phyloP scores from a whole-genome alignment of 202 grass and related monocot species.

The Dendrocalamus latiflorus region DNA sequence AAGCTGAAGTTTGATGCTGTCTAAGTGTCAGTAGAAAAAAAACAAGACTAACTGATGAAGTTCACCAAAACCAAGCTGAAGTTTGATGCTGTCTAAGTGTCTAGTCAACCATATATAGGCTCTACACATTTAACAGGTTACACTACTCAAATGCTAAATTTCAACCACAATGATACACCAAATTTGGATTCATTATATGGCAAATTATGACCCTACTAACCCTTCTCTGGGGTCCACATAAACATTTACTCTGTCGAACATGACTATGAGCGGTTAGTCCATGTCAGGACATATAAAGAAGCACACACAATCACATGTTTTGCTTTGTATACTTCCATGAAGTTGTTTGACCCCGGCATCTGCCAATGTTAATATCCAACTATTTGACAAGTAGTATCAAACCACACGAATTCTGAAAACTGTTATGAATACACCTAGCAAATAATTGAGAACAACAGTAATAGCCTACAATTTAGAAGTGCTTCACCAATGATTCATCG shows the following conservation, averaged over 20 bases:
- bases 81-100: background rate
- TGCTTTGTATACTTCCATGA: background rate
- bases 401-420: background rate
- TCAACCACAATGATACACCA: background rate
- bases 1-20: background rate
- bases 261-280: background rate
- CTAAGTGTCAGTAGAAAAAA: background rate
- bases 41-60: background rate
- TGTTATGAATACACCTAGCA: background rate
- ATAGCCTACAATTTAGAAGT: background rate
- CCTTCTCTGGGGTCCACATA: background rate
- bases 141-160: background rate
- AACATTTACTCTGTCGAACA: background rate
- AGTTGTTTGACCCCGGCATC: background rate
- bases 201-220: background rate
- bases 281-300: background rate
- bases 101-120: background rate
- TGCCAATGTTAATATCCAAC: background rate
- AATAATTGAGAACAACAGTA: background rate
- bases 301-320: background rate
- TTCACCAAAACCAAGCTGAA: background rate
- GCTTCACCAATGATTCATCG: constrained; percentile 1
- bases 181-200: background rate
- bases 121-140: background rate
- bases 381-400: background rate